A percentile compares a stretch with the other conserved stretches of the same genome.
Conservation (phyloP, 2,329 filamentous ascomycete genomes). For the Talaromyces sp. region DNA sequence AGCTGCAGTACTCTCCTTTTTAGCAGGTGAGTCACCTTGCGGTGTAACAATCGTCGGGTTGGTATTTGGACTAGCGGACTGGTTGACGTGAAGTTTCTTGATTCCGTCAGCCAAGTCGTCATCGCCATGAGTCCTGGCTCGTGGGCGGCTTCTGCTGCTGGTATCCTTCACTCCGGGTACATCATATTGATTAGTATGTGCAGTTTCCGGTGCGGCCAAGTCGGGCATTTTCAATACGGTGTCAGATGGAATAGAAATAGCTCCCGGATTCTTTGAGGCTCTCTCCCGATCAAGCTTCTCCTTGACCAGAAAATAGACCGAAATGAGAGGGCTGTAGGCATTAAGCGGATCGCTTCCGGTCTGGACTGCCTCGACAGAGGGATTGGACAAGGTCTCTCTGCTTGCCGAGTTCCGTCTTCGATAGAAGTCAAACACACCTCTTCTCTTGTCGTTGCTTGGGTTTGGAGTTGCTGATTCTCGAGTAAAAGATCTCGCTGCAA, state of each 20-base stretch:
- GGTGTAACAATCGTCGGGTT: slow-evolving; percentile 52
- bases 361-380: slow-evolving; percentile 81
- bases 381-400: slow-evolving; percentile 76
- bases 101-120: slow-evolving; percentile 76
- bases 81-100: slow-evolving; percentile 60
- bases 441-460: slow-evolving; percentile 69
- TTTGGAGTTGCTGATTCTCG: slow-evolving; percentile 60
- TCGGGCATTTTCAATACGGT: slow-evolving; percentile 65
- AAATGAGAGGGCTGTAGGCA: slow-evolving; percentile 86
- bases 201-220: slow-evolving; percentile 75
- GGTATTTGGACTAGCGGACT: slow-evolving; percentile 47
- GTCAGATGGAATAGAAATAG: slow-evolving; percentile 55
- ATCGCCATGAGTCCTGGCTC: slow-evolving; percentile 90
- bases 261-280: slow-evolving; percentile 57
- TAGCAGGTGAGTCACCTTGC: slow-evolving; percentile 59
- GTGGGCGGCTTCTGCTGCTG: slow-evolving; percentile 74
- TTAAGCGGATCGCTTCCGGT: slow-evolving; percentile 84
- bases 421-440: slow-evolving; percentile 95
- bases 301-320: slow-evolving; percentile 91
- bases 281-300: slow-evolving; percentile 86
- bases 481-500: slow-evolving; percentile 69
- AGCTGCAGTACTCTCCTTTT: slow-evolving; percentile 83
- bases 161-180: slow-evolving; percentile 85
- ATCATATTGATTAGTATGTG: slow-evolving; percentile 88
- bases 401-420: slow-evolving; percentile 89